Evolutionary conservation across 352 stramenopile species (phyloP).

Genomic region (Globisporangium cederbergense): DNA sequence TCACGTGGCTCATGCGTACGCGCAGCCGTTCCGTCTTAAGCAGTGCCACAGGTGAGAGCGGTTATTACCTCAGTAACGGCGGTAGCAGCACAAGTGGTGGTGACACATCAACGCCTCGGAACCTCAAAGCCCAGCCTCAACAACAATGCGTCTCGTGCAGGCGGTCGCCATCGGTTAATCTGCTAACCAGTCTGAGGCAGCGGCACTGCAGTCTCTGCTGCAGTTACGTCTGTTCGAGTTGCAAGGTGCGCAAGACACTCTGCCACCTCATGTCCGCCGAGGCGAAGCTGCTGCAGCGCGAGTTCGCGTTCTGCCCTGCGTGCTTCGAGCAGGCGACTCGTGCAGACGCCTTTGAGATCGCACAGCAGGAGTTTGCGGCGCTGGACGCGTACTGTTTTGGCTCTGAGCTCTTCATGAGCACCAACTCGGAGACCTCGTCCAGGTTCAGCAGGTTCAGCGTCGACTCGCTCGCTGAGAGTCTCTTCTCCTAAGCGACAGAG

Average conservation of each 20-base stretch:
- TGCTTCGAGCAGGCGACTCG: neutral
- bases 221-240: slow-evolving; percentile 11
- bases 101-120: neutral
- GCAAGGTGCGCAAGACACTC: slow-evolving; percentile 7
- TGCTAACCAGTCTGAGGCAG: slow-evolving; percentile 8
- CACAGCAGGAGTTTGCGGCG: slow-evolving; percentile 7
- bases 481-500: neutral
- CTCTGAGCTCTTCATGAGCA: slow-evolving; percentile 7
- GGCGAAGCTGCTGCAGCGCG: slow-evolving; percentile 9
- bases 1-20: slow-evolving; percentile 13
- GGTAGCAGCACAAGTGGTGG: neutral
- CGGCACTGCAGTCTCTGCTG: slow-evolving; percentile 11
- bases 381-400: neutral
- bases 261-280: neutral
- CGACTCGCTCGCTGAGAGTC: neutral
- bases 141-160: slow-evolving; percentile 10
- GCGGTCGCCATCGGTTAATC: neutral
- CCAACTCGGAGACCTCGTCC: neutral
- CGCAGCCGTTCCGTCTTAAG: neutral
- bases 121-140: neutral
- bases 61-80: neutral
- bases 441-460: neutral
- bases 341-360: slow-evolving; percentile 3
- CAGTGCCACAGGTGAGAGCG: neutral
- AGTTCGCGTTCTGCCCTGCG: slow-evolving; percentile 8